Evolutionary conservation across 2,329 filamentous ascomycete species (phyloP).

Genomic region (Pseudogymnoascus sp.): DNA sequence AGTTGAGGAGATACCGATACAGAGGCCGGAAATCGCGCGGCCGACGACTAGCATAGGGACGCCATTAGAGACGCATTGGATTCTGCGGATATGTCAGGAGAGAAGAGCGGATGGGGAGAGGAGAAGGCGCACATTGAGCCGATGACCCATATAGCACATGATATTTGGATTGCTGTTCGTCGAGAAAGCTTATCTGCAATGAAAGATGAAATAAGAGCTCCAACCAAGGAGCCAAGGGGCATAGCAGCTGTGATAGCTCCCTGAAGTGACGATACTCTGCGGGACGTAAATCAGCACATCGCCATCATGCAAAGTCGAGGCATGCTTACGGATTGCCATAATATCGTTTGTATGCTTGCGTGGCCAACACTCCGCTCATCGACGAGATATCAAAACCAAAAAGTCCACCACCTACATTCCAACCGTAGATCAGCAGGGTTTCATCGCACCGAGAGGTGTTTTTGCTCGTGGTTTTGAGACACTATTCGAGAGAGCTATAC

Average conservation of each 20-base stretch:
- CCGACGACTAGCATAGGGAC: constrained; percentile 64
- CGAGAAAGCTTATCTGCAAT: constrained; percentile 46
- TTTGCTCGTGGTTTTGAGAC: too few relatives aligned
- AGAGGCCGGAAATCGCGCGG: constrained; percentile 62
- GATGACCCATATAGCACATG: constrained; percentile 40
- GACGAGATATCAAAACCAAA: constrained; percentile 75
- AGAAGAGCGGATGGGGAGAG: neutral
- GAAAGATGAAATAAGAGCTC: constrained; percentile 46
- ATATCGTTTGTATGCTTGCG: constrained; percentile 61
- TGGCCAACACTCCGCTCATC: constrained; percentile 62
- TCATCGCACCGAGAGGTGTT: neutral
- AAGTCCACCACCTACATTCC: constrained; percentile 49
- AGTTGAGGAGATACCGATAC: constrained; percentile 62
- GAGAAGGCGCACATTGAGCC: constrained; percentile 30
- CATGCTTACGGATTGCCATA: constrained; percentile 48
- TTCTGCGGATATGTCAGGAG: constrained; percentile 29
- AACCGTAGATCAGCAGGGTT: neutral
- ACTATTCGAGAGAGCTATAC: neutral
- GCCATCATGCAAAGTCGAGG: neutral
- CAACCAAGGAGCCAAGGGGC: constrained; percentile 63
- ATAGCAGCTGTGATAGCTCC: constrained; percentile 66
- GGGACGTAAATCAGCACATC: neutral
- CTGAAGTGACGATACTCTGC: constrained; percentile 42
- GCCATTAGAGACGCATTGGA: constrained; percentile 52
- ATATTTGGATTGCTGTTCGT: constrained; percentile 37